Evolutionary conservation across 139 green algal species (phyloP), one percentile per base, ranked within the genome.

Genomic region (Coelastrella sp.): DNA sequence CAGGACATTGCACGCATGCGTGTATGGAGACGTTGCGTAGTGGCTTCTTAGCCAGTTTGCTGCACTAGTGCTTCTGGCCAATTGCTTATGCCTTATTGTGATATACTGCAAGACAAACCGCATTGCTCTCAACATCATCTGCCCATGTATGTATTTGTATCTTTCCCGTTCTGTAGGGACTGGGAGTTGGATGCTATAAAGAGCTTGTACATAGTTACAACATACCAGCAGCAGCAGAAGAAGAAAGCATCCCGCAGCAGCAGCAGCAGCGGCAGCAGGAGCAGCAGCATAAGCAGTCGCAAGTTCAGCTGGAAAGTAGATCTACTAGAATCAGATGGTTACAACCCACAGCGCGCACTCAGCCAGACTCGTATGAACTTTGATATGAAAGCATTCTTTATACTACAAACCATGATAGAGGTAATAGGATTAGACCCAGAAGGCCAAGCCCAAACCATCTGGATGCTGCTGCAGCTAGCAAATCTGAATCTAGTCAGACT

Each of bases 381-480:
- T 1, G 16, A 71, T 19, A 16, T 77, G 71, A 77, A 23, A n/a
- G 14, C 11, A 19, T 11, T 77, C 7, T 10, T 77, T 16, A 10
- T 77, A 7, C 14, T 77, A 3, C 71, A 77, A 5, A 7, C 23
- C 7, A 23, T 23, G 71, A 47, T 77, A 32, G 71, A 47, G 5
- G 3, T 77, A 19, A 47, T 47, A 22, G 17, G 14, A 47, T 22
- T 77, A 19, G 71, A 77, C 7, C 71, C 20, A 71, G 64, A 22
- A 77, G 71, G 71, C 20, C 3, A 47, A 16, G 14, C 17, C 7
- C 14, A 23, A 7, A 77, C 16, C 54, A 19, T 22, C 71, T 77
- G 71, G 71, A 22, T 77, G 71, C 71, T 77, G 71, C 71, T 77
- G 71, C 71, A 71, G 64, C 64, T 71, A 14, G 64, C 64, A 71